phyloP scores from a whole-genome alignment of 2,329 filamentous ascomycete species.

The Akanthomyces lecanii region DNA sequence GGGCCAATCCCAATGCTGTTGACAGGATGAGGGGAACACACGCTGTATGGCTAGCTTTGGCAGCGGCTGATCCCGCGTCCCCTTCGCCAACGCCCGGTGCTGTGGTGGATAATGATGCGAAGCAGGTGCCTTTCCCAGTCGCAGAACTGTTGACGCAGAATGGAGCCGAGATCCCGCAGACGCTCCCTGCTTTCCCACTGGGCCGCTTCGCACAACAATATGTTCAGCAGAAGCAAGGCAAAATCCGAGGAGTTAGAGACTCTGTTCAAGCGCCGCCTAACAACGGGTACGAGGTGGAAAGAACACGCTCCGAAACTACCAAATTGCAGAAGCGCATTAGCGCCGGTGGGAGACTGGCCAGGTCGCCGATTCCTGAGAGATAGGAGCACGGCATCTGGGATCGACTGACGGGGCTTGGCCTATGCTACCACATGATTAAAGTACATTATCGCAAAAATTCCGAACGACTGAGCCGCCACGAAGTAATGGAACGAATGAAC shows the following conservation, averaged over 20 bases:
- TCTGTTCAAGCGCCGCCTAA: slow-evolving; percentile 58
- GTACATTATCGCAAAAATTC: slow-evolving; percentile 25
- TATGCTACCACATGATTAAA: slow-evolving; percentile 35
- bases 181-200: slow-evolving; percentile 76
- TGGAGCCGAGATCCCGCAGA: slow-evolving; percentile 76
- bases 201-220: slow-evolving; percentile 77
- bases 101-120: slow-evolving; percentile 42
- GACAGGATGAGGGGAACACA: slow-evolving; percentile 88
- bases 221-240: slow-evolving; percentile 69
- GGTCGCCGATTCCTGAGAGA: slow-evolving; percentile 58
- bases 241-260: slow-evolving; percentile 48
- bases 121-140: slow-evolving; percentile 71
- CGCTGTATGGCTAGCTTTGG: slow-evolving; percentile 83
- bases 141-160: slow-evolving; percentile 92
- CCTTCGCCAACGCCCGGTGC: slow-evolving; percentile 52
- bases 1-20: slow-evolving; percentile 78
- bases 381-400: slow-evolving; percentile 45
- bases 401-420: slow-evolving; percentile 34
- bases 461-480: slow-evolving; percentile 11
- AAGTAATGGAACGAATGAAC: slow-evolving; percentile 11
- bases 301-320: slow-evolving; percentile 52
- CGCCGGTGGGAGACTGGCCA: slow-evolving; percentile 68
- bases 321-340: slow-evolving; percentile 75
- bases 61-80: slow-evolving; percentile 84
- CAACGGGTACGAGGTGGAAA: slow-evolving; percentile 41